Evolutionary conservation across 202 grass and related monocot genomes (phyloP).

Genomic region (Zoysia matrella): DNA sequence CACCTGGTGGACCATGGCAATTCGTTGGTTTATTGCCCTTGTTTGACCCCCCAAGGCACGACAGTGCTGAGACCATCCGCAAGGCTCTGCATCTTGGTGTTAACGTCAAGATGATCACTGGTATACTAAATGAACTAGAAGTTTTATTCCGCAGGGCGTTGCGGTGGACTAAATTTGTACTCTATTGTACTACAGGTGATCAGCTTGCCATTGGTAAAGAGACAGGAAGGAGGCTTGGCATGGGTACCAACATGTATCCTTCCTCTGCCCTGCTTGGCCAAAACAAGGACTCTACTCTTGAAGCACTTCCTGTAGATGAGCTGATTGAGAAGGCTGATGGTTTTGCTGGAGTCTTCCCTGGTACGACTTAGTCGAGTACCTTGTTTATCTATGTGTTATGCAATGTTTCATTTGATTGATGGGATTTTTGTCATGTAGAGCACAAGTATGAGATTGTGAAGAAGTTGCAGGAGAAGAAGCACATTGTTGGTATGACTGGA

Average conservation of each 20-base stretch:
- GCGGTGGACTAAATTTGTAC: background rate
- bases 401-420: background rate
- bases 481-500: constrained; percentile 98
- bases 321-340: constrained; percentile 98
- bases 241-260: constrained; percentile 99
- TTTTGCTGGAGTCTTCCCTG: constrained; percentile 99
- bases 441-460: constrained; percentile 99
- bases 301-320: constrained; percentile 83
- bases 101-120: constrained; percentile 99
- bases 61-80: constrained; percentile 98
- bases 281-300: constrained; percentile 80
- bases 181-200: constrained; percentile 64
- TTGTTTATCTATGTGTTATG: background rate
- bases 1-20: constrained; percentile 84
- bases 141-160: background rate
- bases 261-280: constrained; percentile 91
- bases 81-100: constrained; percentile 96
- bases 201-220: constrained; percentile 98
- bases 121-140: constrained; percentile 29
- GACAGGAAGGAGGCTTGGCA: constrained; percentile 95
- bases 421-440: constrained; percentile 49
- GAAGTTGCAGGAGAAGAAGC: constrained; percentile 98
- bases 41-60: constrained; percentile 97
- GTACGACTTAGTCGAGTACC: constrained; percentile 31
- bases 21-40: constrained; percentile 92